phyloP scores from a whole-genome alignment of 2,329 filamentous ascomycete species.

The Lecanosticta acicola region DNA sequence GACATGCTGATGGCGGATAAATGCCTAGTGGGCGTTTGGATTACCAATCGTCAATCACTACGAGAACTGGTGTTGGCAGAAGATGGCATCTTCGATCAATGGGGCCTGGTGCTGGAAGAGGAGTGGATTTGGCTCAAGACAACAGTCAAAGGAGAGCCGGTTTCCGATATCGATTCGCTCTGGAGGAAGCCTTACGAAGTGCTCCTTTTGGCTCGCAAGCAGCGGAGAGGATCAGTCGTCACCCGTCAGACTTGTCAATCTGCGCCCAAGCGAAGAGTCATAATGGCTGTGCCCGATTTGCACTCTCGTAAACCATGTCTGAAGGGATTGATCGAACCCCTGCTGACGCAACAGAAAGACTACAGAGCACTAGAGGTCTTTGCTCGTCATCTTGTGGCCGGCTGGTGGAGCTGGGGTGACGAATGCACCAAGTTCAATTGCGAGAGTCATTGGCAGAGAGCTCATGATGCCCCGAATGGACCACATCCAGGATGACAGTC shows the following conservation, averaged over 20 bases:
- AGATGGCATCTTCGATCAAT: constrained; percentile 57
- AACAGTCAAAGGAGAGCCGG: constrained; percentile 58
- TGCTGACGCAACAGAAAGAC: constrained; percentile 42
- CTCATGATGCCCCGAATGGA: not conserved
- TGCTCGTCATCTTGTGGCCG: constrained; percentile 64
- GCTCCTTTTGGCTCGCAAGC: constrained; percentile 53
- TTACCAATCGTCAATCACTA: constrained; percentile 64
- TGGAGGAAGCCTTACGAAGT: constrained; percentile 76
- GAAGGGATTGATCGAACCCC: constrained; percentile 52
- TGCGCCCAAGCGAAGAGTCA: constrained; percentile 44
- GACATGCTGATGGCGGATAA: constrained; percentile 47
- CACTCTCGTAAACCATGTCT: constrained; percentile 76
- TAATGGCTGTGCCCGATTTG: constrained; percentile 66
- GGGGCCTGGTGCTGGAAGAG: constrained; percentile 59
- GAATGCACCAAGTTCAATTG: constrained; percentile 66
- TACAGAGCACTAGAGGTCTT: constrained; percentile 69
- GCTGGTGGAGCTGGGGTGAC: constrained; percentile 76
- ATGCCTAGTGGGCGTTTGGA: constrained; percentile 66
- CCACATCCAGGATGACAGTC: not conserved
- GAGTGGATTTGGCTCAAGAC: constrained; percentile 80
- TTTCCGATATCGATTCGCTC: constrained; percentile 53
- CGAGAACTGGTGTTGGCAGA: constrained; percentile 51
- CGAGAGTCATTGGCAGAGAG: constrained; percentile 45
- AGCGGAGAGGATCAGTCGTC: constrained; percentile 21
- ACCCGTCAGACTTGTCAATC: constrained; percentile 11